Conservation (phyloP, 306 rosid species). For the Vigna reflexopilosa region DNA sequence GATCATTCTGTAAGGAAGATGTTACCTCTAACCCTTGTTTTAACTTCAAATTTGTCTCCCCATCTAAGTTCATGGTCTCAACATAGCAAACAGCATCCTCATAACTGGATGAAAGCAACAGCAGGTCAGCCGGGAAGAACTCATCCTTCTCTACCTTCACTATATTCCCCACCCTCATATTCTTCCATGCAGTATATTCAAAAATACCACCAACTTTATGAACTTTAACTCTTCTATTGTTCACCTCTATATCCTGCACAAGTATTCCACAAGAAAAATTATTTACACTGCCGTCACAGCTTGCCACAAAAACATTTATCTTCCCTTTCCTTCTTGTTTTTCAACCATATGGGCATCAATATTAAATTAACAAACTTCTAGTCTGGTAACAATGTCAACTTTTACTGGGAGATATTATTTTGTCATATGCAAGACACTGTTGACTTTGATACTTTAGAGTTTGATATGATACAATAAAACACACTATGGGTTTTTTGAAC, state of each 20-base stretch:
- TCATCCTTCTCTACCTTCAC: conserved; percentile 8
- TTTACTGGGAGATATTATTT: neutral
- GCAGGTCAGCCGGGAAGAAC: conserved; percentile 1
- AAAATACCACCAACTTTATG: neutral
- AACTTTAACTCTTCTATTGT: conserved; percentile 4
- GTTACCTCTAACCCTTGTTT: conserved; percentile 7
- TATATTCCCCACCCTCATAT: conserved; percentile 13
- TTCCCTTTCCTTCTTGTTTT: neutral
- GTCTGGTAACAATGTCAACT: neutral
- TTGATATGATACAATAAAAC: conserved; percentile 7
- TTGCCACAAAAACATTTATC: conserved; percentile 7
- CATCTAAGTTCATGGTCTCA: conserved; percentile 11
- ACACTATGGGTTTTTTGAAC: neutral
- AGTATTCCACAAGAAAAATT: conserved; percentile 7
- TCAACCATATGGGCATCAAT: neutral
- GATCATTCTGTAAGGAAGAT: neutral
- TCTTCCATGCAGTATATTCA: conserved; percentile 9
- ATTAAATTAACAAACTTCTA: neutral
- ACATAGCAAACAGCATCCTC: conserved; percentile 14
- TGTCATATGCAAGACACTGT: conserved; percentile 23
- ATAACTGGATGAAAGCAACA: conserved; percentile 6
- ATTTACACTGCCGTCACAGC: neutral
- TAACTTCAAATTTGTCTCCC: conserved; percentile 11
- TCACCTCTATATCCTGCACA: neutral
- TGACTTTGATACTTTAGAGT: neutral